phyloP scores from a whole-genome alignment of 768 basidiomycete species.

The Chlorophyllum brunneum region DNA sequence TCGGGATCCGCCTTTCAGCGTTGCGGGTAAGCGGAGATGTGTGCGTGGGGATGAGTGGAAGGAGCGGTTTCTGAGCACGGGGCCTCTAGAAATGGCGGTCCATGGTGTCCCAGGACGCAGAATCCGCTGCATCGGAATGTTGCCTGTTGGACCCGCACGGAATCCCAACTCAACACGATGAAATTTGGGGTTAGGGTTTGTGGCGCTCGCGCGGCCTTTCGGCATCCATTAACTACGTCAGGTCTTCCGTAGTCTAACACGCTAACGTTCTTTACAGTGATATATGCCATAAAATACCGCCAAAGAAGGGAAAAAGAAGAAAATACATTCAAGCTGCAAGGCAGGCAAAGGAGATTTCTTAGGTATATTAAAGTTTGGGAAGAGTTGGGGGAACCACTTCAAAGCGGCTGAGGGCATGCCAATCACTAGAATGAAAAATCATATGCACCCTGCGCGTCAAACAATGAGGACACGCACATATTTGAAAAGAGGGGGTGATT shows the following conservation, averaged over 20 bases:
- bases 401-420: too few relatives aligned
- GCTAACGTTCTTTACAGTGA: not conserved
- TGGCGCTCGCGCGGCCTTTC: not conserved
- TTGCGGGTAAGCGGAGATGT: slow-evolving; percentile 2
- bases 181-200: slow-evolving; percentile 9
- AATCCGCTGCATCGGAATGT: slow-evolving; percentile 5
- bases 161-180: not conserved
- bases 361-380: too few relatives aligned
- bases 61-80: not conserved
- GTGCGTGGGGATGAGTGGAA: slow-evolving; percentile 2
- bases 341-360: too few relatives aligned
- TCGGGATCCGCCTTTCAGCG: not conserved
- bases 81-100: not conserved
- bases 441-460: too few relatives aligned
- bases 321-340: too few relatives aligned
- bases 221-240: not conserved
- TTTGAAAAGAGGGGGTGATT: too few relatives aligned
- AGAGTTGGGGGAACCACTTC: too few relatives aligned
- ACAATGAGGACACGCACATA: too few relatives aligned
- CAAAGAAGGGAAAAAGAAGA: too few relatives aligned
- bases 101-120: slow-evolving; percentile 3
- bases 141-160: not conserved
- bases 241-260: too few relatives aligned
- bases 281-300: too few relatives aligned
- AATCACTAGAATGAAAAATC: too few relatives aligned